Conservation (phyloP, 805 yeast genomes). For the Candida dendrica region DNA sequence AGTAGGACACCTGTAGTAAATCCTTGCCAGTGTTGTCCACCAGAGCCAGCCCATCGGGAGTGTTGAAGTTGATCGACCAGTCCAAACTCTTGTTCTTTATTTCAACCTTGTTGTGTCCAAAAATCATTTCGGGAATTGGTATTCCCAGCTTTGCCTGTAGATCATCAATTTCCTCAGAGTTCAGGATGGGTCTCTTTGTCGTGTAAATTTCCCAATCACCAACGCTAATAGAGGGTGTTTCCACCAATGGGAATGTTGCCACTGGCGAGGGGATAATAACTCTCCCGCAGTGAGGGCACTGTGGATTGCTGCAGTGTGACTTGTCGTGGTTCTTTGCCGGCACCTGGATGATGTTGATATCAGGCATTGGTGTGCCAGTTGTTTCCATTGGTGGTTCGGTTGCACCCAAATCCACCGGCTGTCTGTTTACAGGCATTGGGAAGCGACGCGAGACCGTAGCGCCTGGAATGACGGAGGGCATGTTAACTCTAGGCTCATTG, state of each 20-base stretch:
- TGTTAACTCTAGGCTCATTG: neutral
- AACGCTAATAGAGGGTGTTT: constrained; percentile 62
- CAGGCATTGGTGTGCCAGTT: constrained; percentile 7
- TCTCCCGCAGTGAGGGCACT: constrained; percentile 59
- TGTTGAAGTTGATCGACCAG: constrained; percentile 57
- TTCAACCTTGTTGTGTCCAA: constrained; percentile 71
- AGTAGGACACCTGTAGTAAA: constrained; percentile 72
- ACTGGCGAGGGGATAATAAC: constrained; percentile 76
- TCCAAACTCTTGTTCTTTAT: constrained; percentile 34
- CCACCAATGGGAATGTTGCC: constrained; percentile 54
- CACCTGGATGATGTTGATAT: constrained; percentile 19
- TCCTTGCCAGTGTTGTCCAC: constrained; percentile 48
- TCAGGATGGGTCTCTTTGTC: constrained; percentile 68
- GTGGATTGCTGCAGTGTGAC: constrained; percentile 30
- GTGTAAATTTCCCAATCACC: constrained; percentile 75
- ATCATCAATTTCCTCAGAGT: constrained; percentile 63
- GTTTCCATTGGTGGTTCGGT: constrained; percentile 6
- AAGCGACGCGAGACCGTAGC: neutral
- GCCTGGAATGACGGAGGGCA: neutral
- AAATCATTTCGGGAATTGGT: constrained; percentile 96
- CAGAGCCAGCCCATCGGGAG: constrained; percentile 63
- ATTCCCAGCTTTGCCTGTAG: constrained; percentile 54
- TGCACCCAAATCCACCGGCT: neutral
- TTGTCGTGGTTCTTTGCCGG: constrained; percentile 35
- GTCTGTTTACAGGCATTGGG: constrained; percentile 1